Evolutionary conservation across 768 basidiomycete species (phyloP).

Genomic region (Suillus plorans): DNA sequence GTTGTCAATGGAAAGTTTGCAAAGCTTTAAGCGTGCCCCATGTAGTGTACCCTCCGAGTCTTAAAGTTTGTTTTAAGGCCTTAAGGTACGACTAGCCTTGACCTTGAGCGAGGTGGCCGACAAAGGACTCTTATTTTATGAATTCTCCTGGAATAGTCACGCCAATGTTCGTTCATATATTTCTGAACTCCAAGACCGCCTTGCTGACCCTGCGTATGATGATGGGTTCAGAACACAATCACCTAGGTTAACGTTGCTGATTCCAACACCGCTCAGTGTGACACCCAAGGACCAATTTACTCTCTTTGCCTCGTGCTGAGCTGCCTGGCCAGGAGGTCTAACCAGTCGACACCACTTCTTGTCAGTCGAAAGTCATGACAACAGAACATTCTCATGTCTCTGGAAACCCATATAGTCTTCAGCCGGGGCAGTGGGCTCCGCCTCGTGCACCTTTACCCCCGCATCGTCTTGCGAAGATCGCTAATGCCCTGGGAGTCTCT

Average conservation of each 20-base stretch:
- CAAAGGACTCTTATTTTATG: neutral
- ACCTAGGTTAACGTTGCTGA: neutral
- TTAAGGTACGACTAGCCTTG: neutral
- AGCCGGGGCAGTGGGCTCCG: constrained; percentile 46
- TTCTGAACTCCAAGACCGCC: neutral
- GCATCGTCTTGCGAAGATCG: constrained; percentile 75
- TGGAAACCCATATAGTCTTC: constrained; percentile 11
- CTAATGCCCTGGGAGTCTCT: constrained; percentile 82
- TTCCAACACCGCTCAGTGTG: neutral
- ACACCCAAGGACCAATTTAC: neutral
- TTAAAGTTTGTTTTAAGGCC: neutral
- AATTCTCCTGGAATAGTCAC: neutral
- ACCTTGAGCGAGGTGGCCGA: neutral
- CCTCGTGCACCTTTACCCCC: constrained; percentile 75
- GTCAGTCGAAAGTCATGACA: constrained; percentile 13
- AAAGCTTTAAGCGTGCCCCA: neutral
- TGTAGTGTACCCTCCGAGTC: neutral
- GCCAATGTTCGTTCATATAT: constrained; percentile 2
- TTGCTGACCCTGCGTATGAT: neutral
- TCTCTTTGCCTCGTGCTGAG: neutral
- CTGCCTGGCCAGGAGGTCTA: too few species aligned
- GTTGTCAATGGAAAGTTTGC: neutral
- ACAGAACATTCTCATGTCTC: constrained; percentile 17
- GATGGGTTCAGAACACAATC: neutral
- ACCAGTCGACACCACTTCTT: neutral